Conservation (phyloP, 352 stramenopile species). For the Globisporangium spiculum region DNA sequence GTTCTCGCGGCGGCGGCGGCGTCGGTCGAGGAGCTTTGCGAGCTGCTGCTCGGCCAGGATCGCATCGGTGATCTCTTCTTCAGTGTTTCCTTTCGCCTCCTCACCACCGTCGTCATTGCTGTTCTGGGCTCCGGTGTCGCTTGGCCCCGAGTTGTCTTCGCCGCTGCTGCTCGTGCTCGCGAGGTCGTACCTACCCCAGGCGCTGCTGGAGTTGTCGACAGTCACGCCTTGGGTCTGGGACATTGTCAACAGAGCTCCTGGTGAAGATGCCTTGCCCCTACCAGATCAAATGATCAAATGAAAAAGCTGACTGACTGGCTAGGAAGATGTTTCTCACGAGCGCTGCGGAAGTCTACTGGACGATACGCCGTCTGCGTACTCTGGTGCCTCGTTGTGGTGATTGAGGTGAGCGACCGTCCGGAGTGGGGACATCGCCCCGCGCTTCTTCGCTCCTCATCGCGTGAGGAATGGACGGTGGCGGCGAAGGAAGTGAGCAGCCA, state of each 20-base stretch:
- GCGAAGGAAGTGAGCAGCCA: not conserved
- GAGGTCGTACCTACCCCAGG: not conserved
- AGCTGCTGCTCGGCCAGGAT: not conserved
- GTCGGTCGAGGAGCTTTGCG: not conserved
- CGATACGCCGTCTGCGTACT: not conserved
- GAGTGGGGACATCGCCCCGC: not conserved
- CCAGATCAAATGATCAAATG: not conserved
- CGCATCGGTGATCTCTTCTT: not conserved
- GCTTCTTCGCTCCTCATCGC: not conserved
- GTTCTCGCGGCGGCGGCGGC: slow-evolving; percentile 40
- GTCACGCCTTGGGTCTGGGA: not conserved
- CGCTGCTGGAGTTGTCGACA: not conserved
- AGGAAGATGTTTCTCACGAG: not conserved
- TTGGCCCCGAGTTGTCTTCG: not conserved
- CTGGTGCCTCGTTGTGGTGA: not conserved
- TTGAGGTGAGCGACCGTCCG: not conserved
- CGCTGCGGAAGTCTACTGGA: not conserved
- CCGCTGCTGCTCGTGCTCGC: not conserved
- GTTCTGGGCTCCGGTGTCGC: not conserved
- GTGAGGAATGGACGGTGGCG: not conserved
- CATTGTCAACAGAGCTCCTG: not conserved
- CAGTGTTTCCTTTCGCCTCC: no score
- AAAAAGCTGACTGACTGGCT: not conserved
- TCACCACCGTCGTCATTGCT: not conserved
- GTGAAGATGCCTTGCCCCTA: not conserved